A percentile compares a stretch with the other conserved stretches of the same genome.
Conservation (phyloP, 1,284 basidiomycete genomes). For the Cryptococcus sp. region DNA sequence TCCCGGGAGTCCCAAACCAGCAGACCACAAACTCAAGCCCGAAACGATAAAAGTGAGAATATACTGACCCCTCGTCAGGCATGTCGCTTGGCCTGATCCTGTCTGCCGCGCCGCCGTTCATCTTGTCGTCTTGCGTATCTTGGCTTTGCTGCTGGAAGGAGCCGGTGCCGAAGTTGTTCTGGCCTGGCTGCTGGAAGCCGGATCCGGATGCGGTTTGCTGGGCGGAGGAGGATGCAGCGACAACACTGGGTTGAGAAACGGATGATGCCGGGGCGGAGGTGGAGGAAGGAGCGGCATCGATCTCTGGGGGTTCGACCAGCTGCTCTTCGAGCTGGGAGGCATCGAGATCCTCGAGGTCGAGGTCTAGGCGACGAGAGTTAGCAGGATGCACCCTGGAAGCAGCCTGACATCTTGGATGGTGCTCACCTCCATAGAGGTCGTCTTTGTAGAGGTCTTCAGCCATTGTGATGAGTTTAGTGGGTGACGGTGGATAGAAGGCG, state of each 20-base stretch:
- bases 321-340: slow-evolving; percentile 37
- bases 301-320: slow-evolving; percentile 36
- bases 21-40: slow-evolving; percentile 1
- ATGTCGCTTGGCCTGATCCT: slow-evolving; percentile 81
- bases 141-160: slow-evolving; percentile 12
- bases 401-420: too few relatives aligned
- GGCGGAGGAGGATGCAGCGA: neutral
- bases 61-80: slow-evolving; percentile 97
- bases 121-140: slow-evolving; percentile 10
- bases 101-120: slow-evolving; percentile 16
- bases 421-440: slow-evolving; percentile 42
- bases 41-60: slow-evolving; percentile 13
- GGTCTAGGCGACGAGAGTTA: slow-evolving; percentile 15
- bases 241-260: neutral
- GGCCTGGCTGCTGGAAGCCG: neutral
- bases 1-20: too few relatives aligned
- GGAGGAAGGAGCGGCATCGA: slow-evolving; percentile 11
- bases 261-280: neutral
- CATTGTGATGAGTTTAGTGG: slow-evolving; percentile 22
- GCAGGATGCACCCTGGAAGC: neutral
- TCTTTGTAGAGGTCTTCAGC: slow-evolving; percentile 43
- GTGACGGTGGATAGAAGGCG: neutral
- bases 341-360: slow-evolving; percentile 43
- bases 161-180: neutral
- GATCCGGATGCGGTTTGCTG: too few relatives aligned